Base-by-base conservation (phyloP, 1,284 basidiomycete genomes). In the Ceratorhiza oryzae-sativae region DNA sequence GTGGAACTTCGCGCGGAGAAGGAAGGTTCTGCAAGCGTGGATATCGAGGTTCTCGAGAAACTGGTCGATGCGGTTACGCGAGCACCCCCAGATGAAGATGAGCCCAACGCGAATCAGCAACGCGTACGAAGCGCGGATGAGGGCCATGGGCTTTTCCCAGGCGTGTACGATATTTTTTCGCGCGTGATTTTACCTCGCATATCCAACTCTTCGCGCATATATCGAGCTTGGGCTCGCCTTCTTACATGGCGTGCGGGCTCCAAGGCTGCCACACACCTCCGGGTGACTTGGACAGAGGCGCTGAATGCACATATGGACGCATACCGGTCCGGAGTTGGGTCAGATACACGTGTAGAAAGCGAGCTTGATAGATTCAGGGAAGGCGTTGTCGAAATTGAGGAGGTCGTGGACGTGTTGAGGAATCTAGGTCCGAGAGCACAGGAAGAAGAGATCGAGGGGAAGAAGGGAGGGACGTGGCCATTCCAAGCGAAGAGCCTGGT, bases 401-500 rank as follows among this genome's bases (percentile, higher is more conserved):
- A 95, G 42, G 84, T 94, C 10, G 91, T 96, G 27, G 93, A 93
- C 76, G 84, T 93, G 32, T 81, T 98, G 77, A 84, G 87, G 75
- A 94, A 94, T 79, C 88, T 96, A 71, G 95, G 94, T 0, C 88
- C 91, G 30, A 86, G 88, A 71, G 83, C 81, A 49, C 76, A 77
- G 72, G 74, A 73, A 70, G 73, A 75, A 32, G 62, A 27, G 12
- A 12, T 18, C 10, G 76, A 72, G 67, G 76, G 71, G 53, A 78
- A 77, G 68, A 82, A 82, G 73, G 80, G 82, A 76, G 81, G 80
- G 13, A 83, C 85, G 76, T 98, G 96, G 94, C 85, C 84, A 79
- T 87, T 93, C 79, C 94, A 97, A 81, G 94, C 90, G 46, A 86
- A 91, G 72, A 97, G 93, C 74, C 84, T 98, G 72, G 87, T 98